Evolutionary conservation across 2,329 filamentous ascomycete species (phyloP).

Genomic region (Xylariaceae sp.): DNA sequence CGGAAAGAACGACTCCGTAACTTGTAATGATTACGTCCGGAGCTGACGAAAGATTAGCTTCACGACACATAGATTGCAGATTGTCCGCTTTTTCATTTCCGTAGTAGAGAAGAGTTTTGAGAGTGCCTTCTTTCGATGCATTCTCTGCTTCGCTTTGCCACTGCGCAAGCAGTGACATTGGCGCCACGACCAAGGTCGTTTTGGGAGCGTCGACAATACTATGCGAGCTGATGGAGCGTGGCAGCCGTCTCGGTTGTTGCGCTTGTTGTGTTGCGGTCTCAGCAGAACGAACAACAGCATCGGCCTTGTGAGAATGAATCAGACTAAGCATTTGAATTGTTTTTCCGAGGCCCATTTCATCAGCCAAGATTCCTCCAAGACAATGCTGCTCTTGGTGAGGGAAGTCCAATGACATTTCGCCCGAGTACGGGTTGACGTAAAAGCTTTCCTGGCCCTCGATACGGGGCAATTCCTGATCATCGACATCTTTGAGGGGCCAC

Average conservation of each 20-base stretch:
- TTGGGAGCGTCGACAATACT: constrained; percentile 68
- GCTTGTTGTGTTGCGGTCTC: constrained; percentile 39
- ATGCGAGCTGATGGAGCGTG: constrained; percentile 46
- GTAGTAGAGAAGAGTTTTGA: constrained; percentile 89
- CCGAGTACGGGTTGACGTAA: constrained; percentile 96
- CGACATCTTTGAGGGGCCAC: constrained; percentile 84
- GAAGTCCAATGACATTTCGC: constrained; percentile 87
- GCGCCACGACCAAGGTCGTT: constrained; percentile 92
- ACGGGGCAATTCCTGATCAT: constrained; percentile 68
- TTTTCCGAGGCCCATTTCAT: constrained; percentile 97
- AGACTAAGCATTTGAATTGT: constrained; percentile 98
- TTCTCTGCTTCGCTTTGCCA: constrained; percentile 96
- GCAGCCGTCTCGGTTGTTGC: constrained; percentile 51
- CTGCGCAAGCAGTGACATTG: constrained; percentile 92
- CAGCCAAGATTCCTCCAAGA: constrained; percentile 85
- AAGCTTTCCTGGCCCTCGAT: constrained; percentile 69
- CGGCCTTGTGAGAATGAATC: constrained; percentile 75
- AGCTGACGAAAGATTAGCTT: constrained; percentile 67
- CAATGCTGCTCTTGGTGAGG: constrained; percentile 93
- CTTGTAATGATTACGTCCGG: constrained; percentile 93
- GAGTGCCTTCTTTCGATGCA: constrained; percentile 76
- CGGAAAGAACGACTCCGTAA: constrained; percentile 87
- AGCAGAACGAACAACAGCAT: constrained; percentile 42
- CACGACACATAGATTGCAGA: constrained; percentile 73
- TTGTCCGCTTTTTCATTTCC: constrained; percentile 79